Evolutionary conservation across 148 eudicot species (phyloP).

Genomic region (Silene latifolia): DNA sequence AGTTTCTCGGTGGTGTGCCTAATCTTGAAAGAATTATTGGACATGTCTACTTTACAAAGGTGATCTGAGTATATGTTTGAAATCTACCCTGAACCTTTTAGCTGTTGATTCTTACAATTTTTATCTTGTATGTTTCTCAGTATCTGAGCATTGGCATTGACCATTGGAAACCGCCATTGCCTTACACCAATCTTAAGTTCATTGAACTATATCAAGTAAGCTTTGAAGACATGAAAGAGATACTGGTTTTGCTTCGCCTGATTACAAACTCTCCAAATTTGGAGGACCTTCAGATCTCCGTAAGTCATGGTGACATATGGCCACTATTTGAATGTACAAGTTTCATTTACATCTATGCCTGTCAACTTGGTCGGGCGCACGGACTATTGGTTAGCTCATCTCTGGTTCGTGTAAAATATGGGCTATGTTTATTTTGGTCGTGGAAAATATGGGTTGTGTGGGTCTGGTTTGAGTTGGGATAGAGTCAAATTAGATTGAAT

Average conservation of each 20-base stretch:
- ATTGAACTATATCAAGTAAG: conserved; percentile 81
- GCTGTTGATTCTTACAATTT: conserved; percentile 13
- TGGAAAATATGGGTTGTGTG: no score
- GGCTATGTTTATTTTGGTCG: no score
- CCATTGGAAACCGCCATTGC: conserved; percentile 38
- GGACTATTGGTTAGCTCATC: no score
- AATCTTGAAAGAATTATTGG: conserved; percentile 59
- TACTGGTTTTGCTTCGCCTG: conserved; percentile 73
- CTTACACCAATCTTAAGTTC: conserved; percentile 48
- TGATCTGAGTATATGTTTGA: conserved; percentile 12
- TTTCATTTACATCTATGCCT: no score
- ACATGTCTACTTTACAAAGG: conserved; percentile 78
- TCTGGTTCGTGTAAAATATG: no score
- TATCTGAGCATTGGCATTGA: conserved; percentile 82
- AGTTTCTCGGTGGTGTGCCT: conserved; percentile 69
- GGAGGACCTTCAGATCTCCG: conserved; percentile 83
- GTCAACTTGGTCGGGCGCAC: no score
- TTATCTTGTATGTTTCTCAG: conserved; percentile 30
- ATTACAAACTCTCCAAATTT: conserved; percentile 71
- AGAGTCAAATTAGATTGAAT: no score
- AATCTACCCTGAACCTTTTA: background rate
- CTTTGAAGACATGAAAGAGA: conserved; percentile 88
- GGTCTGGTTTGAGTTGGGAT: background rate
- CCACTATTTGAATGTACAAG: background rate
- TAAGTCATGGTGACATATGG: conserved; percentile 37